Percentiles rank a stretch among this genome's conserved stretches.
phyloP scores from a whole-genome alignment of 108 stramenopile genomes.

The Epipyxis sp. region DNA sequence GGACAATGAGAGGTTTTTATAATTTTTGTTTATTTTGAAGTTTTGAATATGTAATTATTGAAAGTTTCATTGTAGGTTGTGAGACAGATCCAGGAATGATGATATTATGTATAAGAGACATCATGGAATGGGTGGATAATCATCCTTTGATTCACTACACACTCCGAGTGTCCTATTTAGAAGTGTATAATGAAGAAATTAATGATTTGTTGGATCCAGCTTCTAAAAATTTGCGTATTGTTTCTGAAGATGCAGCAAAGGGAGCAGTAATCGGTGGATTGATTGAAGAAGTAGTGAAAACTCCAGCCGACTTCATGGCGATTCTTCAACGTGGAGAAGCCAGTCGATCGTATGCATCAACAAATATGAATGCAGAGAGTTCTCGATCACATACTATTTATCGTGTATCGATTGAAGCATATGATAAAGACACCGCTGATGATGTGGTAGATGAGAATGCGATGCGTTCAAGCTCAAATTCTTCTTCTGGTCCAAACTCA shows the following conservation, averaged over 20 bases:
- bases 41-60: not conserved
- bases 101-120: conserved; percentile 23
- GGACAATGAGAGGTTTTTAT: conserved; percentile 14
- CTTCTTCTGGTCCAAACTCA: not conserved
- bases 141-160: not conserved
- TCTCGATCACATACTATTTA: conserved; percentile 76
- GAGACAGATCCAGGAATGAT: conserved; percentile 30
- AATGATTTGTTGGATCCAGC: conserved; percentile 54
- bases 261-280: conserved; percentile 84
- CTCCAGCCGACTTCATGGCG: conserved; percentile 73
- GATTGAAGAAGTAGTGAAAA: conserved; percentile 63
- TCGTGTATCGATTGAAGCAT: conserved; percentile 61
- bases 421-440: conserved; percentile 38
- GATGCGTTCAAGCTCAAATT: conserved; percentile 4
- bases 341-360: conserved; percentile 79
- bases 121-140: conserved; percentile 24
- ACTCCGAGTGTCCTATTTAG: conserved; percentile 39
- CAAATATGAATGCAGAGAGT: conserved; percentile 77
- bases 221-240: conserved; percentile 4
- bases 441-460: conserved; percentile 4
- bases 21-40: not conserved
- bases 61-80: not conserved
- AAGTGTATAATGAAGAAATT: conserved; percentile 67
- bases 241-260: conserved; percentile 50
- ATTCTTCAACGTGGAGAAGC: conserved; percentile 73